These are phyloP conservation scores for Pythium sukuiense DNA, from an alignment of 352 stramenopile species.

Conservation along the genomic window DNA sequence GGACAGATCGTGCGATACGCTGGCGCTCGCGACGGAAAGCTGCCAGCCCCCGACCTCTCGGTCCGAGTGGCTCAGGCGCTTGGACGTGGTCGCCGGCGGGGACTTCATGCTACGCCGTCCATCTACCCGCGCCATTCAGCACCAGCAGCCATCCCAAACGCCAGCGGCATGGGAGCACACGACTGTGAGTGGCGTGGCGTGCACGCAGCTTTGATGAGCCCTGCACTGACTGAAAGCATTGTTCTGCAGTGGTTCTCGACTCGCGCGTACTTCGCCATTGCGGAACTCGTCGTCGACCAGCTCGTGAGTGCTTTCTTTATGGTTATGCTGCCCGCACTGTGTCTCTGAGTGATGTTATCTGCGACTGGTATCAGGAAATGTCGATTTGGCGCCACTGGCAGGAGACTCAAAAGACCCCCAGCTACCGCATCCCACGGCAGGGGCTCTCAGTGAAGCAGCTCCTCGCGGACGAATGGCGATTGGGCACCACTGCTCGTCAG, in stretches of 20 bases:
- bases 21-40: slow-evolving; percentile 23
- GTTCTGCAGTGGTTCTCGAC: slow-evolving; percentile 53
- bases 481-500: slow-evolving; percentile 21
- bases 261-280: slow-evolving; percentile 63
- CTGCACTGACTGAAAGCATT: background rate
- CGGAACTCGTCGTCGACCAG: slow-evolving; percentile 70
- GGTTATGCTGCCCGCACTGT: background rate
- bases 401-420: slow-evolving; percentile 18
- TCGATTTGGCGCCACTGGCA: slow-evolving; percentile 67
- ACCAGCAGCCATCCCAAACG: slow-evolving; percentile 1
- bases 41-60: background rate
- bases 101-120: slow-evolving; percentile 50
- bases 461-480: slow-evolving; percentile 36
- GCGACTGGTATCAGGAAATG: slow-evolving; percentile 43
- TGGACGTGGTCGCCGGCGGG: slow-evolving; percentile 56
- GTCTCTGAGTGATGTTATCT: background rate
- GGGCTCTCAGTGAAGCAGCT: slow-evolving; percentile 53
- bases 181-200: slow-evolving; percentile 4
- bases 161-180: slow-evolving; percentile 7
- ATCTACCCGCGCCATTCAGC: slow-evolving; percentile 33
- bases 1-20: slow-evolving; percentile 67
- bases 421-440: slow-evolving; percentile 37
- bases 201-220: background rate
- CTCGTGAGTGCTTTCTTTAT: slow-evolving; percentile 47
- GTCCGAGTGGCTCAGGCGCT: slow-evolving; percentile 37